Base-by-base conservation (phyloP, 179 eudicot species). In the Camellia oleifera region DNA sequence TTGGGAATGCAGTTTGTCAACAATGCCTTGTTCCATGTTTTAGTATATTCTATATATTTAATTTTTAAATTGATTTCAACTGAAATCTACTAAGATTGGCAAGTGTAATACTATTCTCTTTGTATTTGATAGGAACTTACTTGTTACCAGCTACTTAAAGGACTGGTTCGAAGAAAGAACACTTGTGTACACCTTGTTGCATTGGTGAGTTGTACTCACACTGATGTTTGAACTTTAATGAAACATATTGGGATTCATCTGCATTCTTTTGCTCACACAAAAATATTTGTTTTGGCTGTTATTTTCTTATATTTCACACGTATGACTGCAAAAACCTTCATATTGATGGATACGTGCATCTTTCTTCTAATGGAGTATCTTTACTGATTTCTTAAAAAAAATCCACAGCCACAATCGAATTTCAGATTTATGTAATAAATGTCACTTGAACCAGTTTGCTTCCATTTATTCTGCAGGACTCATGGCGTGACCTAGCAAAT, bases 401-500 rank as follows among this genome's bases (percentile, higher is more conserved):
- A 67, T 63, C 69, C 50, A 4, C 0, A 42, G 40, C 72, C 48
- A 6, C n/a, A 13, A 68, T 68, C 48, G 40, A 65, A 65, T 23
- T 65, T 50, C 44, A 44, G 74, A 17, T 53, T 5, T 44, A 10
- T 4, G 54, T 78, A 6, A 50, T 67, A 7, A 62, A 68, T 79
- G 44, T 11, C 32, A 46, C 40, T 20, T 77, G 3, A 74, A 50
- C 60, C 62, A 1, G 3, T 63, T 61, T 66, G 60, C 15, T 18
- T 44, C 61, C 45, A 50, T 48, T 77, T 77, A 15, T 79, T 46
- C 78, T 90, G 87, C 90, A 96, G 99, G 99, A 91, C 56, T 89
- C 99, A 12, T 96, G 99, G 99, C 86, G 81, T 82, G 87, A 86
- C 81, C 82, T 96, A 77, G 97, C 97, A 77, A 90, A 85, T 82